These are phyloP conservation scores for Sporormia fimetaria DNA, from an alignment of 495 filamentous ascomycete species.

Conservation along the genomic window DNA sequence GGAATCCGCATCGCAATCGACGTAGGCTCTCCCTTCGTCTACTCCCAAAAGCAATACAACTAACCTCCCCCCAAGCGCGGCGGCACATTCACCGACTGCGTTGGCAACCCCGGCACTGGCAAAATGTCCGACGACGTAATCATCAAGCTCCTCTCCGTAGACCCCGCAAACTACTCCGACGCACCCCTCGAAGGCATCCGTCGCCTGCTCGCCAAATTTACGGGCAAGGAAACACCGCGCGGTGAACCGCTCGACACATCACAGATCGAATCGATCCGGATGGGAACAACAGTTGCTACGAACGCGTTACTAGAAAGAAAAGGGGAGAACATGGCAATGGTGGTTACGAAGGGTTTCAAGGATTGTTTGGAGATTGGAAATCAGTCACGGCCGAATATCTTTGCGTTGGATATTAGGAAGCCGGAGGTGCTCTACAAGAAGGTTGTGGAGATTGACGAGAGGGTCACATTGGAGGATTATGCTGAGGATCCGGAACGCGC, in stretches of 20 bases:
- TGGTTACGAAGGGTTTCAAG: slow-evolving; percentile 87
- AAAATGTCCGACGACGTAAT: slow-evolving; percentile 39
- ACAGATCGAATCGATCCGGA: slow-evolving; percentile 51
- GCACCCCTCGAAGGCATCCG: slow-evolving; percentile 62
- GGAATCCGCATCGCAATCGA: slow-evolving; percentile 37
- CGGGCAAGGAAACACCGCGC: slow-evolving; percentile 60
- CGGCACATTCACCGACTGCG: slow-evolving; percentile 56
- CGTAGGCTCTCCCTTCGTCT: slow-evolving; percentile 9
- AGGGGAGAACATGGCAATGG: slow-evolving; percentile 79
- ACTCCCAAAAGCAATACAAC: background rate
- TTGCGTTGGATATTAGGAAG: slow-evolving; percentile 38
- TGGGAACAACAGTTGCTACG: slow-evolving; percentile 40
- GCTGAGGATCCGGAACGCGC: slow-evolving; percentile 63
- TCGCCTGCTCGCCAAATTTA: slow-evolving; percentile 74
- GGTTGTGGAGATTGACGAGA: slow-evolving; percentile 38
- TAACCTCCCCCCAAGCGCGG: slow-evolving; percentile 35
- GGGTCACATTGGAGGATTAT: slow-evolving; percentile 65
- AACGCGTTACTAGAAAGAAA: slow-evolving; percentile 76
- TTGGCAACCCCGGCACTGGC: slow-evolving; percentile 42
- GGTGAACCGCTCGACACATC: slow-evolving; percentile 75
- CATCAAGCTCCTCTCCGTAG: slow-evolving; percentile 41
- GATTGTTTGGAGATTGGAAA: slow-evolving; percentile 69
- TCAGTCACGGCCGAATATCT: slow-evolving; percentile 38
- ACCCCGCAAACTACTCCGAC: slow-evolving; percentile 42
- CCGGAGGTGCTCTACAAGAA: slow-evolving; percentile 38